Base-by-base conservation (phyloP, 2,329 filamentous ascomycete genomes). In the Dothideomycetidae sp. region DNA sequence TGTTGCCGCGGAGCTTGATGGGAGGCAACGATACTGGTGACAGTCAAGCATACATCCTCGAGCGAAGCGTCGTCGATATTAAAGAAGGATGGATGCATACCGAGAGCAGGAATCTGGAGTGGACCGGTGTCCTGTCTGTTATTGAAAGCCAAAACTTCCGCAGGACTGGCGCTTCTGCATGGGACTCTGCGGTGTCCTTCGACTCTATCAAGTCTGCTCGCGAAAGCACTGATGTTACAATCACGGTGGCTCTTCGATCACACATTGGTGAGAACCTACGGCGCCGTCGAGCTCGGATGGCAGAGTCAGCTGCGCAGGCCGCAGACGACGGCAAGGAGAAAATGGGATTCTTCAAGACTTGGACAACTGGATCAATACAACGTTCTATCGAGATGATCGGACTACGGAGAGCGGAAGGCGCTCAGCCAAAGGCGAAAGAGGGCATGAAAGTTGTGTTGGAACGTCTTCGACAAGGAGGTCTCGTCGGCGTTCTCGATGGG, bases 361-460 rank as follows among this genome's bases (percentile, higher is more conserved):
- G 78, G 66, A 77, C 78, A 10, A 73, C 78, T 11, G 72, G 70
- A 29, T 71, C 78, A n/a, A 71, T 88, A 31, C 79, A 86, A 55
- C 67, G 78, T 46, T 83, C 76, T 50, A 86, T 90, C 50, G 82
- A 90, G 61, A 71, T 71, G 37, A 76, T 88, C 43, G 81, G 80
- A 9, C 75, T 81, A 28, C 78, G 75, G 51, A 79, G 82, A 53
- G 84, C 82, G 4, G 72, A 78, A 46, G 78, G 80, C 49, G 80
- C 82, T 53, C 69, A 88, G 49, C 75, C 78, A 36, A 86, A 86
- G 62, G 82, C 80, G 48, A 75, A 79, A 34, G 79, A 86, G 54
- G 82, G 82, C 33, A 88, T 90, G 82, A 75, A 73, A 40, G 73
- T 86, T 26, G 81, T 90, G 5, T 66, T 90, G 14, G 79, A 85